Evolutionary conservation across 129 eudicot genomes (phyloP), one percentile per base, ranked within the genome.

Genomic region (Artemisia annua): DNA sequence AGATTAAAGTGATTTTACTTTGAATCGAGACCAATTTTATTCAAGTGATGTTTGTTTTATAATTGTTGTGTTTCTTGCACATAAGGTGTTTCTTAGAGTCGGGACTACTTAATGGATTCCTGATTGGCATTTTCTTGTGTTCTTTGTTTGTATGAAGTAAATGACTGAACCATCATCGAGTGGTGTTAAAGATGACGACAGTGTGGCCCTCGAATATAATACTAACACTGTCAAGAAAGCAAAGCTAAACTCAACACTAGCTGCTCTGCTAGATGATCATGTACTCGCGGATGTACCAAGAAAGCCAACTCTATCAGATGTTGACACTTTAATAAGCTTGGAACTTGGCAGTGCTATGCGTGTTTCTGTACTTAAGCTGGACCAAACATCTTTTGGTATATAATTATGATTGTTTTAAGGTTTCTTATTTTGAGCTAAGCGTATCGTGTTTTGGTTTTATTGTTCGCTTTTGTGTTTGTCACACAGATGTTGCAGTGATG

Each of bases 231-330:
- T 85, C 43, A 87, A 89, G 80, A 85, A 78, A 54, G 91, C 91
- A 2, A 89, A 80, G 53, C 89, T 89, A 16, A 78, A 80, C 58
- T 92, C 95, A 20, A 89, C 95, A 11, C 75, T 92, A 28, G 82
- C 88, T 11, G 86, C 98, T 9, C 91, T 89, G 13, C 89, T 92
- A 63, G 78, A 77, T 24, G 96, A 92, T 78, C 96, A 91, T n/a
- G 77, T 92, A 35, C 96, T 92, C 49, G 70, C 88, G 15, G 95
- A 89, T 73, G 91, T 89, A 52, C 87, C 96, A 5, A 89, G 78
- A 59, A 87, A 85, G 9, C 96, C 98, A 4, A 48, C 95, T 6
- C 69, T 92, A 17, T 78, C 96, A 15, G 91, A 89, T 30, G 96
- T 89, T 3, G 92, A 92, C 77, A 89, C n/a, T n/a, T n/a, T n/a